Evolutionary conservation across 2,329 filamentous ascomycete genomes (phyloP).

Genomic region (Chrysosporium keratinophilum): DNA sequence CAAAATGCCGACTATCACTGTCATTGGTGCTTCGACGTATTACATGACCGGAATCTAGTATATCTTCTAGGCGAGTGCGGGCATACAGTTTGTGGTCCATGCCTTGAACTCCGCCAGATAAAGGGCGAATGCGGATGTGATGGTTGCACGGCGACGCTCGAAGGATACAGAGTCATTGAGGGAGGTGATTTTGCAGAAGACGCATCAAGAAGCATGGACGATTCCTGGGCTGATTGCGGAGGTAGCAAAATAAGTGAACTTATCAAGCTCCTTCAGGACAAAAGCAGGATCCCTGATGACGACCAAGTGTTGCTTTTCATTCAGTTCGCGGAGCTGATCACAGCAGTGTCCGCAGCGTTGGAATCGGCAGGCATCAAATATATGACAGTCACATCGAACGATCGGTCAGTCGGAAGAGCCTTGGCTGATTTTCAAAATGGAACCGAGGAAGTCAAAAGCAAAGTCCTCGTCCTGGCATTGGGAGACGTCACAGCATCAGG

Average conservation of each 20-base stretch:
- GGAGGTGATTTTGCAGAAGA: constrained; percentile 29
- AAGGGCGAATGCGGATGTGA: constrained; percentile 31
- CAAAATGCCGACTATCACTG: constrained; percentile 21
- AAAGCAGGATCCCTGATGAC: constrained; percentile 25
- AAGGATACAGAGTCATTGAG: constrained; percentile 34
- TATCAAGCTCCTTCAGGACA: constrained; percentile 34
- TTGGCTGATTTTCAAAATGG: constrained; percentile 35
- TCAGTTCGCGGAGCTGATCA: constrained; percentile 41
- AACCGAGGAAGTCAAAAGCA: constrained; percentile 28
- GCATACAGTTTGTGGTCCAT: constrained; percentile 41
- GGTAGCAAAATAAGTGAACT: constrained; percentile 43
- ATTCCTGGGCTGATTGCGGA: constrained; percentile 20
- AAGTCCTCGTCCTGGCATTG: constrained; percentile 49
- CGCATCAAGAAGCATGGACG: constrained; percentile 16
- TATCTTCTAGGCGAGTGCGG: constrained; percentile 42
- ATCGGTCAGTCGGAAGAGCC: constrained; percentile 24
- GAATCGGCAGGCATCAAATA: constrained; percentile 24
- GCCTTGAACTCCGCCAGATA: constrained; percentile 21
- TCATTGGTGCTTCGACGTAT: constrained; percentile 25
- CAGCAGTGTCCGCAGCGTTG: constrained; percentile 27
- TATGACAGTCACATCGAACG: constrained; percentile 29
- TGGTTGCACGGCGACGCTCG: constrained; percentile 34
- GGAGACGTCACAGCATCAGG: constrained; percentile 50
- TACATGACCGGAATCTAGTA: constrained; percentile 24
- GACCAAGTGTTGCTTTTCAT: constrained; percentile 50